Evolutionary conservation across 2,329 filamentous ascomycete species (phyloP).

Genomic region (Seiridium unicorne): DNA sequence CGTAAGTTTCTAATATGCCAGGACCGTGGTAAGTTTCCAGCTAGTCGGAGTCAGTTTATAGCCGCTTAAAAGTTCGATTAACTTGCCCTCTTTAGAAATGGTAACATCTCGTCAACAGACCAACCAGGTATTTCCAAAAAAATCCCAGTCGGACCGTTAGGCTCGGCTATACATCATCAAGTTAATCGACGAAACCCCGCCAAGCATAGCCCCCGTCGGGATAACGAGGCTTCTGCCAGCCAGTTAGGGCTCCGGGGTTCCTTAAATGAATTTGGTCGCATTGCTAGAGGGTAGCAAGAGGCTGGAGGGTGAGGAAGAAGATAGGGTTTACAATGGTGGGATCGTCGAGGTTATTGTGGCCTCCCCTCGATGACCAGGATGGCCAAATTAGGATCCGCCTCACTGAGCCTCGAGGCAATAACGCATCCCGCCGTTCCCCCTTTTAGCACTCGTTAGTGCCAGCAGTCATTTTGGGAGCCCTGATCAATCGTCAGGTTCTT

Average conservation of each 20-base stretch:
- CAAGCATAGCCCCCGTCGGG: constrained; percentile 20
- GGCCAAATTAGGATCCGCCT: constrained; percentile 40
- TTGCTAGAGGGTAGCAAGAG: constrained; percentile 47
- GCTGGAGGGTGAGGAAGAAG: constrained; percentile 35
- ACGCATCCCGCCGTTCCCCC: constrained; percentile 47
- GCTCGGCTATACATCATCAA: constrained; percentile 34
- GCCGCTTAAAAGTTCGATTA: background rate
- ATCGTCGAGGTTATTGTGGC: constrained; percentile 50
- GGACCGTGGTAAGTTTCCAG: background rate
- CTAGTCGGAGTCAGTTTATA: background rate
- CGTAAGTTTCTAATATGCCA: constrained; percentile 40
- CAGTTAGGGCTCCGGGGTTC: constrained; percentile 41
- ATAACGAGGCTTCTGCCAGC: constrained; percentile 38
- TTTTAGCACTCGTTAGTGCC: background rate
- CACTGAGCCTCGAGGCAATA: constrained; percentile 48
- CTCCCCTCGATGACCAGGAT: constrained; percentile 52
- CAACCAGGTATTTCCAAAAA: constrained; percentile 12
- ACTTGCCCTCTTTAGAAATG: constrained; percentile 46
- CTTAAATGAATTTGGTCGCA: constrained; percentile 43
- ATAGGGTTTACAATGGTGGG: constrained; percentile 47
- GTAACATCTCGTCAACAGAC: constrained; percentile 33
- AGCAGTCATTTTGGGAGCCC: background rate
- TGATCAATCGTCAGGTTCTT: background rate
- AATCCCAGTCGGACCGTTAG: constrained; percentile 20
- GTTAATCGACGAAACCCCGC: constrained; percentile 45